These are phyloP conservation scores for Umbelopsis sp. DNA, from an alignment of 371 early-diverging fungal genomes.

Conservation along the genomic window DNA sequence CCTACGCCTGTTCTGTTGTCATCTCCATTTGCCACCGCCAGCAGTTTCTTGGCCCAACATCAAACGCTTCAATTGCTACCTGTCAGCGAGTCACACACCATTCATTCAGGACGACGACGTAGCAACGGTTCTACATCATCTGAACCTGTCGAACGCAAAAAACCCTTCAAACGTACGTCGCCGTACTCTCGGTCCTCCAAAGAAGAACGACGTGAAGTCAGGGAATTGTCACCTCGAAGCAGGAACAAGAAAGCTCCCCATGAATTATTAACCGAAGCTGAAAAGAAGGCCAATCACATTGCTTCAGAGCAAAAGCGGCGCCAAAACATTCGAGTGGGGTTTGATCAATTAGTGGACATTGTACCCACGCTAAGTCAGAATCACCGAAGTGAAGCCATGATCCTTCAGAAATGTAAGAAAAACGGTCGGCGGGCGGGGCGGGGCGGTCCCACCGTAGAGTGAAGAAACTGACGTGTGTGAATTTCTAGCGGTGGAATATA, in stretches of 20 bases:
- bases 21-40: constrained; percentile 23
- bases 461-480: background rate
- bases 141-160: constrained; percentile 6
- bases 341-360: constrained; percentile 75
- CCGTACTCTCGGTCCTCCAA: constrained; percentile 14
- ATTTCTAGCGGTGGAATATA: constrained; percentile 36
- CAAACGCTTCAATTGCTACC: constrained; percentile 16
- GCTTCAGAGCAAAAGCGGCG: constrained; percentile 88
- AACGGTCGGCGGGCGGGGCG: background rate
- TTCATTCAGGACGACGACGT: constrained; percentile 21
- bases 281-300: constrained; percentile 93
- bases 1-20: constrained; percentile 30
- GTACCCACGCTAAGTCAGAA: constrained; percentile 69
- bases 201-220: constrained; percentile 1
- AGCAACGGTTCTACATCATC: constrained; percentile 20
- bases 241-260: constrained; percentile 37
- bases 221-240: constrained; percentile 16
- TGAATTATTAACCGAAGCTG: constrained; percentile 82
- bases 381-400: constrained; percentile 58
- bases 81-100: constrained; percentile 20
- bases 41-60: constrained; percentile 10
- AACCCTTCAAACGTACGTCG: background rate
- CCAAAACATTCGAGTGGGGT: constrained; percentile 78
- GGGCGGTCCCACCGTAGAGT: too few species aligned
- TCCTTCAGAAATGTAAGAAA: constrained; percentile 48